A percentile compares a stretch with the other conserved stretches of the same genome.
Evolutionary conservation across 805 yeast genomes (phyloP).

Genomic region (Sungouiella thailandica): DNA sequence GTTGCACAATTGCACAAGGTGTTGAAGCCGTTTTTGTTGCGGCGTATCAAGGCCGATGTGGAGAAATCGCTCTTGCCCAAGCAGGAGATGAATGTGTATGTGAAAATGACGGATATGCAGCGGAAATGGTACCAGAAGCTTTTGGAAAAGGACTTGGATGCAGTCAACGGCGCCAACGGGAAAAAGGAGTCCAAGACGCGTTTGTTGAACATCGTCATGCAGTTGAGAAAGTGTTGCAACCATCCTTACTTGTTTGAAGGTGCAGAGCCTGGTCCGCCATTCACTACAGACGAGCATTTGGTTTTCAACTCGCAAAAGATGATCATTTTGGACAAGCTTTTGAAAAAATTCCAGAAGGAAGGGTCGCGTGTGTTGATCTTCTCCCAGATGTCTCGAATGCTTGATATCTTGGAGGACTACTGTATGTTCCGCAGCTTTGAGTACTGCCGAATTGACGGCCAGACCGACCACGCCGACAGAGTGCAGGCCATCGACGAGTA

Average conservation of each 20-base stretch:
- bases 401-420: slow-evolving; percentile 78
- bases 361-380: slow-evolving; percentile 77
- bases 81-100: slow-evolving; percentile 66
- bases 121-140: slow-evolving; percentile 71
- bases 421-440: slow-evolving; percentile 63
- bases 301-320: slow-evolving; percentile 69
- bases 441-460: slow-evolving; percentile 80
- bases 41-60: slow-evolving; percentile 78
- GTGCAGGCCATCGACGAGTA: slow-evolving; percentile 73
- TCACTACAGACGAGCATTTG: slow-evolving; percentile 78
- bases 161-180: slow-evolving; percentile 78
- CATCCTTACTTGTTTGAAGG: slow-evolving; percentile 85
- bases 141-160: slow-evolving; percentile 76
- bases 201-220: slow-evolving; percentile 77
- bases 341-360: slow-evolving; percentile 56
- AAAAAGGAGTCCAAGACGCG: slow-evolving; percentile 73
- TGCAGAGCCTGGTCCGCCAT: slow-evolving; percentile 88
- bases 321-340: slow-evolving; percentile 62
- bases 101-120: slow-evolving; percentile 77
- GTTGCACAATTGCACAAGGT: slow-evolving; percentile 73
- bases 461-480: slow-evolving; percentile 75
- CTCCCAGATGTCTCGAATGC: slow-evolving; percentile 79
- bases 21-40: slow-evolving; percentile 65
- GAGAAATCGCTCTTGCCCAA: slow-evolving; percentile 74
- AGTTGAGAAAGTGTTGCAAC: slow-evolving; percentile 77